A percentile compares a stretch with the other conserved stretches of the same genome.
Evolutionary conservation across 2,329 filamentous ascomycete species (phyloP).

Genomic region (Cordyceps cateniannulata): DNA sequence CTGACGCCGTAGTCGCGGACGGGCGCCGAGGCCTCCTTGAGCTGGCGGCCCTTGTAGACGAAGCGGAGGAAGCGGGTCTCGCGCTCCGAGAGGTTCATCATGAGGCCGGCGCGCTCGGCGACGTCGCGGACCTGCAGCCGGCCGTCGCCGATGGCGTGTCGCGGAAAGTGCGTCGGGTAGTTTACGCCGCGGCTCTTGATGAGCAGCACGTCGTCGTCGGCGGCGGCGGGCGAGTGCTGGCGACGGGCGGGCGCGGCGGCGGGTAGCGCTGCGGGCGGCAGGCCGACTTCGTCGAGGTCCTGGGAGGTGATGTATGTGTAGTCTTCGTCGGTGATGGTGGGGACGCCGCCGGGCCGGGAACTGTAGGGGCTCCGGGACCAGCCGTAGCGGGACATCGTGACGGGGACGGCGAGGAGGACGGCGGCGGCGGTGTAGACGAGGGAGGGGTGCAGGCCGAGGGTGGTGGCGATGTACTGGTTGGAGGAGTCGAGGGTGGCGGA

Average conservation of each 20-base stretch:
- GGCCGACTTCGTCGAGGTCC: conserved; percentile 49
- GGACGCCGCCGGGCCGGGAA: conserved; percentile 41
- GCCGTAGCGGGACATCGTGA: conserved; percentile 51
- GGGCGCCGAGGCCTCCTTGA: conserved; percentile 56
- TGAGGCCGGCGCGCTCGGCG: conserved; percentile 57
- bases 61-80: conserved; percentile 53
- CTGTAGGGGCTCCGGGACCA: conserved; percentile 49
- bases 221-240: conserved; percentile 33
- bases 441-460: conserved; percentile 42
- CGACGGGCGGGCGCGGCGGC: conserved; percentile 27
- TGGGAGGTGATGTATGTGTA: conserved; percentile 79
- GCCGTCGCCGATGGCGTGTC: conserved; percentile 68
- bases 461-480: conserved; percentile 45
- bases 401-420: conserved; percentile 37
- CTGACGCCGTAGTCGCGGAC: conserved; percentile 57
- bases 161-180: conserved; percentile 67
- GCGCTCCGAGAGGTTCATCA: conserved; percentile 56
- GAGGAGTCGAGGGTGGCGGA: conserved; percentile 41
- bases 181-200: conserved; percentile 61
- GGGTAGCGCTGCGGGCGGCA: no score
- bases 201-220: conserved; percentile 60
- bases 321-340: conserved; percentile 67
- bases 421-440: conserved; percentile 45
- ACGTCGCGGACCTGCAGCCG: conserved; percentile 62
- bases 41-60: conserved; percentile 64